Percentiles rank a stretch among this genome's conserved stretches.
Evolutionary conservation across 176 grass and related monocot genomes (phyloP).

Genomic region (Paspalum notatum): DNA sequence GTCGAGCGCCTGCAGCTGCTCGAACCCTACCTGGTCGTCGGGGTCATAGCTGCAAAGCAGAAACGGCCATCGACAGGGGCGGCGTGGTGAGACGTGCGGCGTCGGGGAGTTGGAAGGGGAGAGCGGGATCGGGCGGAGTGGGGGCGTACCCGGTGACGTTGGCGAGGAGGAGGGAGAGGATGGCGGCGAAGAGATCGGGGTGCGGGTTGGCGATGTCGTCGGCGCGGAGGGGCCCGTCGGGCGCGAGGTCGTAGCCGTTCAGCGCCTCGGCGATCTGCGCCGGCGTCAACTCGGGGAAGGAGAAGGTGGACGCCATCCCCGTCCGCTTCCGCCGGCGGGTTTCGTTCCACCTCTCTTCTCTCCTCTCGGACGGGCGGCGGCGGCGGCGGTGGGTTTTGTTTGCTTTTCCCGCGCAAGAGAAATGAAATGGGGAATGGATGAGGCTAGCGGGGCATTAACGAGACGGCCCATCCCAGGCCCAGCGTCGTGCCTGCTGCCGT

Average conservation of each 20-base stretch:
- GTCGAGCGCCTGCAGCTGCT: constrained; percentile 51
- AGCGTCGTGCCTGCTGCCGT: no score
- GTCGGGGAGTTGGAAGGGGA: no score
- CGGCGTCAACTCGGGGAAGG: constrained; percentile 46
- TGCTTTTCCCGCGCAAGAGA: no score
- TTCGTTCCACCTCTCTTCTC: no score
- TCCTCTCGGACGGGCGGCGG: no score
- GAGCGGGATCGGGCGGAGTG: no score
- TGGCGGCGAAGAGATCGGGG: constrained; percentile 39
- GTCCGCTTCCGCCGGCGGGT: not conserved
- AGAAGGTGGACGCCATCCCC: constrained; percentile 51
- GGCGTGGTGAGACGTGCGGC: no score
- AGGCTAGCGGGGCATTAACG: no score
- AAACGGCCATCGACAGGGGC: no score
- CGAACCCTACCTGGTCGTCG: constrained; percentile 68
- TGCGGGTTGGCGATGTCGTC: constrained; percentile 51
- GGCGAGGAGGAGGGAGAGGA: constrained; percentile 50
- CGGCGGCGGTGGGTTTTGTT: no score
- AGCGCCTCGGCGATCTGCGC: constrained; percentile 46
- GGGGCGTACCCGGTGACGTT: constrained; percentile 23
- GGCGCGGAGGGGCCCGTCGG: constrained; percentile 29
- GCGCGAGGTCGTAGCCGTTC: constrained; percentile 41
- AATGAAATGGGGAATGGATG: no score
- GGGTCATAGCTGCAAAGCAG: constrained; percentile 44
- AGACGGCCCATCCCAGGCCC: no score